Evolutionary conservation across 176 grass and related monocot species (phyloP).

Genomic region (Themeda triandra): DNA sequence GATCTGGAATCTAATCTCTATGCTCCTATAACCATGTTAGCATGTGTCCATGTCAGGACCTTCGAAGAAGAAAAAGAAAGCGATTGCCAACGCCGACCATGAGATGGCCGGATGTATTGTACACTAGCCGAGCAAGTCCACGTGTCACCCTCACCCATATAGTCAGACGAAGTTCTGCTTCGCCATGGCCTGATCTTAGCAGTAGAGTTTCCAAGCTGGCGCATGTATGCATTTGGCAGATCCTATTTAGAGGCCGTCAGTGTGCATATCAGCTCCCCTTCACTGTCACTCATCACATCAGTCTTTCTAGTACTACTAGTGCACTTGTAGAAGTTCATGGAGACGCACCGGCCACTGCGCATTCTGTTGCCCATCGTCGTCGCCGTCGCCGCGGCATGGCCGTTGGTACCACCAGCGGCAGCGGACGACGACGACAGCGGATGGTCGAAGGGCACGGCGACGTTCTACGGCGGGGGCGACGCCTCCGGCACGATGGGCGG

Average conservation of each 20-base stretch:
- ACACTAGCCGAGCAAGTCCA: neutral
- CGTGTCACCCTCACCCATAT: neutral
- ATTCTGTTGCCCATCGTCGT: neutral
- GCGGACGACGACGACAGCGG: neutral
- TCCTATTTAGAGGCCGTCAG: neutral
- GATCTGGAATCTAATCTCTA: neutral
- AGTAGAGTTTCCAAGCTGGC: neutral
- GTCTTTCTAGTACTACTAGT: neutral
- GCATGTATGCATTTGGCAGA: neutral
- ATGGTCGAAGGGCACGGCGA: slow-evolving; percentile 51
- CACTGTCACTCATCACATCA: neutral
- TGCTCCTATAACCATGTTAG: neutral
- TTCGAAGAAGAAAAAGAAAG: no score
- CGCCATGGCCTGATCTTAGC: no score
- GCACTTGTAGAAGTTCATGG: neutral
- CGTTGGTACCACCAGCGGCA: neutral
- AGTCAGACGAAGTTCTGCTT: neutral
- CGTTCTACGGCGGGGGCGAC: slow-evolving; percentile 75
- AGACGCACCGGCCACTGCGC: neutral
- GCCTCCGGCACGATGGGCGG: slow-evolving; percentile 87
- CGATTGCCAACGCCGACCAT: neutral
- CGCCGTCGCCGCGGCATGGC: neutral
- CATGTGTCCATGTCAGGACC: neutral
- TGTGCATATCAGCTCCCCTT: neutral
- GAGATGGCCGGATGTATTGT: neutral